Evolutionary conservation across 805 yeast species (phyloP).

Genomic region (Komagataella mondaviorum): DNA sequence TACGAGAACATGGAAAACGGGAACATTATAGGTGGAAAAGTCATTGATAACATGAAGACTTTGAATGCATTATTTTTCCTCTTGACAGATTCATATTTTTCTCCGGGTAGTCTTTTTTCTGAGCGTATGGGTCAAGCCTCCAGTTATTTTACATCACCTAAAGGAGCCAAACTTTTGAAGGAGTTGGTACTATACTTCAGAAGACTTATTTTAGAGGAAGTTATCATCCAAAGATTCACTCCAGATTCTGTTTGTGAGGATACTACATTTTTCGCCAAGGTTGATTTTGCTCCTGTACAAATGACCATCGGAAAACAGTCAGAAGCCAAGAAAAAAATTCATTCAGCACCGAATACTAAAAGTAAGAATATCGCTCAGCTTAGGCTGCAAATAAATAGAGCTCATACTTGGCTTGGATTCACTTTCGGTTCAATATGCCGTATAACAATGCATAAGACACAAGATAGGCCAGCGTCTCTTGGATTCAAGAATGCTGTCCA

Average conservation of each 20-base stretch:
- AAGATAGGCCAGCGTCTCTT: constrained; percentile 20
- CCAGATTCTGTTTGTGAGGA: constrained; percentile 33
- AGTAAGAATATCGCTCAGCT: constrained; percentile 49
- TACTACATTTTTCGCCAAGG: constrained; percentile 22
- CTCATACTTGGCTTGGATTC: constrained; percentile 27
- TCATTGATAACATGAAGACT: constrained; percentile 21
- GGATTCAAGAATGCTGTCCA: constrained; percentile 14
- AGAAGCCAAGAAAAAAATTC: constrained; percentile 16
- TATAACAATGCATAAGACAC: constrained; percentile 24
- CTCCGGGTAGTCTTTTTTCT: constrained; percentile 35
- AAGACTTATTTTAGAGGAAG: constrained; percentile 45
- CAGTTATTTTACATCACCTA: constrained; percentile 23
- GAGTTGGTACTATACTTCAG: constrained; percentile 32
- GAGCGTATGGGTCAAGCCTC: constrained; percentile 28
- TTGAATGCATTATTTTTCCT: constrained; percentile 33
- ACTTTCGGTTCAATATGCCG: constrained; percentile 15
- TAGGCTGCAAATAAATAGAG: constrained; percentile 32
- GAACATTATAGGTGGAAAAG: constrained; percentile 15
- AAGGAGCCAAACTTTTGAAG: constrained; percentile 26
- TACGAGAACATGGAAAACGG: constrained; percentile 14
- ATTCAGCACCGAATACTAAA: constrained; percentile 38
- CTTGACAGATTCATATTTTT: constrained; percentile 42
- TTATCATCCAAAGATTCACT: constrained; percentile 28
- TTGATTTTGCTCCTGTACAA: constrained; percentile 24
- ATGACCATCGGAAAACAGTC: constrained; percentile 29